A percentile compares a stretch with the other conserved stretches of the same genome.
Evolutionary conservation across 2,329 filamentous ascomycete genomes (phyloP).

Genomic region (Trichoderma sp.): DNA sequence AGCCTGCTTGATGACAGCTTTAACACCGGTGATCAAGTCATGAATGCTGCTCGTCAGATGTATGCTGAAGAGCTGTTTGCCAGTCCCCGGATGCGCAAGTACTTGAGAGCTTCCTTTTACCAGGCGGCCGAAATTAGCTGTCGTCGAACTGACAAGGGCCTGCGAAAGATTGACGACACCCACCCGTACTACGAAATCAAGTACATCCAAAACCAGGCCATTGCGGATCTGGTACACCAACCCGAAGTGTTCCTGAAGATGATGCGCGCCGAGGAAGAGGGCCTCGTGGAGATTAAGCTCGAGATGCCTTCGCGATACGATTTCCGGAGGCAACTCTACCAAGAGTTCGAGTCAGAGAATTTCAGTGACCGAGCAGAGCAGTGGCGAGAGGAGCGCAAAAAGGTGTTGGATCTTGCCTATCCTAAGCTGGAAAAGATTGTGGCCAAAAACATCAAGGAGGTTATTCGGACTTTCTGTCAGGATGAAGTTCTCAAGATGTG

Average conservation of each 20-base stretch:
- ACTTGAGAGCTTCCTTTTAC: slow-evolving; percentile 82
- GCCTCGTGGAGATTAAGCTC: slow-evolving; percentile 82
- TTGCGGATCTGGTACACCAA: slow-evolving; percentile 75
- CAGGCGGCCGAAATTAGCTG: slow-evolving; percentile 82
- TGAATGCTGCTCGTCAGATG: slow-evolving; percentile 80
- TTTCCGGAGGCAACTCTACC: slow-evolving; percentile 75
- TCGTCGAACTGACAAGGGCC: slow-evolving; percentile 87
- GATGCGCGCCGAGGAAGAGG: slow-evolving; percentile 95
- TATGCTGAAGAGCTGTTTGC: slow-evolving; percentile 88
- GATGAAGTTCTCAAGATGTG: slow-evolving; percentile 86
- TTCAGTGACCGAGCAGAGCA: slow-evolving; percentile 92
- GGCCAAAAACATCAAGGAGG: slow-evolving; percentile 91
- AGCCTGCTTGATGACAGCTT: slow-evolving; percentile 72
- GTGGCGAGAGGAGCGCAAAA: slow-evolving; percentile 87
- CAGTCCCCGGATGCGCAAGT: slow-evolving; percentile 86
- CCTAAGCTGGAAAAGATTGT: slow-evolving; percentile 81
- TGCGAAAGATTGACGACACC: slow-evolving; percentile 90
- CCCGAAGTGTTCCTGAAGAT: slow-evolving; percentile 95
- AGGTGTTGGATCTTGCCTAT: slow-evolving; percentile 80
- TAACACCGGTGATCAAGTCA: slow-evolving; percentile 70
- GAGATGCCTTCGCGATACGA: slow-evolving; percentile 73
- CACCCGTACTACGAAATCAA: slow-evolving; percentile 98
- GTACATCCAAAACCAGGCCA: slow-evolving; percentile 87
- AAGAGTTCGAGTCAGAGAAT: slow-evolving; percentile 90
- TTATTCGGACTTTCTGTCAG: slow-evolving; percentile 89